Percentiles rank a stretch among this genome's conserved stretches.
Evolutionary conservation across 2,329 filamentous ascomycete species (phyloP).

Genomic region (Clarireedia hainanense): DNA sequence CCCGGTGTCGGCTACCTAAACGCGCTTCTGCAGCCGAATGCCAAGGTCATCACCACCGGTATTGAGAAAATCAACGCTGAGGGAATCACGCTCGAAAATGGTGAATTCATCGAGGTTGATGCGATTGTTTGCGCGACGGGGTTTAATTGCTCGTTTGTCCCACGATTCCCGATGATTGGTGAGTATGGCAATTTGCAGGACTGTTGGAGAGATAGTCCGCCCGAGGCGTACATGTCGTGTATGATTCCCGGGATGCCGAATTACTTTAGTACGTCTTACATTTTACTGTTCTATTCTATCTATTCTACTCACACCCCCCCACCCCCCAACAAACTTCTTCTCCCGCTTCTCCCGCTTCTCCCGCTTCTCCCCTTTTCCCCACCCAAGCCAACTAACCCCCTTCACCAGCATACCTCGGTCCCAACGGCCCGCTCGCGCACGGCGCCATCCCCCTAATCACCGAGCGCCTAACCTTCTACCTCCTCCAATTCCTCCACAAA

Average conservation of each 20-base stretch:
- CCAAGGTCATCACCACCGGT: constrained; percentile 41
- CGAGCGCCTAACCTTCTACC: constrained; percentile 41
- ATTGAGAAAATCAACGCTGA: constrained; percentile 37
- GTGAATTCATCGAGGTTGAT: constrained; percentile 27
- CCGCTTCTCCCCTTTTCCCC: not conserved
- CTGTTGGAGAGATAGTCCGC: constrained; percentile 23
- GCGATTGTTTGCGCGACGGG: constrained; percentile 32
- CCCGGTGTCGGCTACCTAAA: constrained; percentile 38
- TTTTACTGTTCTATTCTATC: not conserved
- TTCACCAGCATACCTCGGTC: constrained; percentile 23
- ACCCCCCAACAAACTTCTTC: not conserved
- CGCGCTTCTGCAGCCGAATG: constrained; percentile 41
- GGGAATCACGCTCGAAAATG: constrained; percentile 36
- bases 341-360: not conserved
- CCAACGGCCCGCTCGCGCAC: constrained; percentile 27
- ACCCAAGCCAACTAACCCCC: not conserved
- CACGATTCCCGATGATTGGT: constrained; percentile 23
- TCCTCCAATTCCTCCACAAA: constrained; percentile 39
- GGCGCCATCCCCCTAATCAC: constrained; percentile 32
- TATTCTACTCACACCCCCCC: not conserved
- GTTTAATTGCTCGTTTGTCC: constrained; percentile 25
- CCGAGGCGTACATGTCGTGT: constrained; percentile 30
- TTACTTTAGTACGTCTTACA: constrained; percentile 13
- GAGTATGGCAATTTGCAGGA: constrained; percentile 12
- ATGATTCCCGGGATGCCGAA: constrained; percentile 23